Conservation (phyloP, 2,329 filamentous ascomycete species). For the Fusarium nelsonii region DNA sequence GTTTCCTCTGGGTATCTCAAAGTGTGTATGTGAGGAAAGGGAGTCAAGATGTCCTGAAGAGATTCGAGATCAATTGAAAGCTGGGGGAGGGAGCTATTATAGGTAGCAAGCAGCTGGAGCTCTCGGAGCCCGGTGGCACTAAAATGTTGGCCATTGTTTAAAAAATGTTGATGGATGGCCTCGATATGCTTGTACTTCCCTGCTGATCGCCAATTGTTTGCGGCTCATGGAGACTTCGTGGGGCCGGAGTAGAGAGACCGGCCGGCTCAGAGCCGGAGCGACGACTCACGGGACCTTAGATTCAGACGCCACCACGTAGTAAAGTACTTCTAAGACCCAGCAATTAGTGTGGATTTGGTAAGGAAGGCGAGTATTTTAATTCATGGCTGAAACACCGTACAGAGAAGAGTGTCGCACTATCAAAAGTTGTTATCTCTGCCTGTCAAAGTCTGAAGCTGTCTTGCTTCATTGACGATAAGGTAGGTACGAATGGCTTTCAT, state of each 20-base stretch:
- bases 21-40: slow-evolving; percentile 25
- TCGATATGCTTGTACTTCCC: slow-evolving; percentile 28
- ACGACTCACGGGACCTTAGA: slow-evolving; percentile 44
- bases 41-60: slow-evolving; percentile 37
- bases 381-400: slow-evolving; percentile 8
- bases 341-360: slow-evolving; percentile 28
- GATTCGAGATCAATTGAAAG: slow-evolving; percentile 30
- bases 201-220: slow-evolving; percentile 18
- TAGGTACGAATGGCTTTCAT: neutral
- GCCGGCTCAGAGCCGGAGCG: slow-evolving; percentile 46
- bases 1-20: slow-evolving; percentile 35
- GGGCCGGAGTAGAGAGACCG: slow-evolving; percentile 47
- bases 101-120: slow-evolving; percentile 37
- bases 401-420: neutral
- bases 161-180: slow-evolving; percentile 33
- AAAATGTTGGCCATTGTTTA: slow-evolving; percentile 20
- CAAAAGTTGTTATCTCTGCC: neutral
- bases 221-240: slow-evolving; percentile 45
- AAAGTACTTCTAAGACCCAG: slow-evolving; percentile 5
- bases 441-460: neutral
- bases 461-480: neutral
- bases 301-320: slow-evolving; percentile 32
- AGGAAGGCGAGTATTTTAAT: slow-evolving; percentile 19
- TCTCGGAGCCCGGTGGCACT: slow-evolving; percentile 32
- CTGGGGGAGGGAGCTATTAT: slow-evolving; percentile 47